These are phyloP conservation scores for Epithele typhae DNA, from an alignment of 768 basidiomycete species.

Conservation along the genomic window DNA sequence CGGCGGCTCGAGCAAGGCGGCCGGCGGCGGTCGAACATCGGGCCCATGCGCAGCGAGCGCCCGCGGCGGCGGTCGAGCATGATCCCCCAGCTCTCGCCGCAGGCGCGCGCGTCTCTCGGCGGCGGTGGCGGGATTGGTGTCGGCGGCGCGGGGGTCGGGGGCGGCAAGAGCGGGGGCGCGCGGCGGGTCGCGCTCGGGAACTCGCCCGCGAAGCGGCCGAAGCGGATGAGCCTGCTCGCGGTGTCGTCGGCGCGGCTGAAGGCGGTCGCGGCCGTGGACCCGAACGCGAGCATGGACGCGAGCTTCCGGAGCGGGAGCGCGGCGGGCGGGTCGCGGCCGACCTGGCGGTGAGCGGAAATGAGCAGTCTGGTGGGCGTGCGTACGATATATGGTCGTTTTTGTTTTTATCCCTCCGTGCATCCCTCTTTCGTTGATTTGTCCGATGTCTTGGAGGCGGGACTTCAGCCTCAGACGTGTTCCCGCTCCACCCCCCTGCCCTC, in stretches of 20 bases:
- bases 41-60: conserved; percentile 72
- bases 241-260: conserved; percentile 27
- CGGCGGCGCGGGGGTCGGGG: conserved; percentile 13
- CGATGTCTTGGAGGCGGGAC: conserved; percentile 8
- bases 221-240: conserved; percentile 51
- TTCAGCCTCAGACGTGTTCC: background rate
- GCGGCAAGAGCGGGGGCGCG: conserved; percentile 21
- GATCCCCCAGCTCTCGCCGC: conserved; percentile 66
- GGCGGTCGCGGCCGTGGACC: conserved; percentile 23
- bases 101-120: conserved; percentile 31
- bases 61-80: conserved; percentile 71
- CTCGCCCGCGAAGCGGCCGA: conserved; percentile 59
- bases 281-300: conserved; percentile 43
- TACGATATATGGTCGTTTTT: background rate
- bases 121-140: conserved; percentile 29
- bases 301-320: conserved; percentile 39
- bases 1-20: conserved; percentile 36
- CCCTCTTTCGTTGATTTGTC: background rate
- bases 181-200: conserved; percentile 38
- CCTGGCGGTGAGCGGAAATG: conserved; percentile 46
- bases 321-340: conserved; percentile 38
- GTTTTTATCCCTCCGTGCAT: background rate
- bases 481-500: too few relatives aligned
- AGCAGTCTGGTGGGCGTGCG: background rate
- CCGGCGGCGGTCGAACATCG: conserved; percentile 69